Evolutionary conservation across 2,329 filamentous ascomycete genomes (phyloP), one percentile per base, ranked within the genome.

Genomic region (Capronia coronata): DNA sequence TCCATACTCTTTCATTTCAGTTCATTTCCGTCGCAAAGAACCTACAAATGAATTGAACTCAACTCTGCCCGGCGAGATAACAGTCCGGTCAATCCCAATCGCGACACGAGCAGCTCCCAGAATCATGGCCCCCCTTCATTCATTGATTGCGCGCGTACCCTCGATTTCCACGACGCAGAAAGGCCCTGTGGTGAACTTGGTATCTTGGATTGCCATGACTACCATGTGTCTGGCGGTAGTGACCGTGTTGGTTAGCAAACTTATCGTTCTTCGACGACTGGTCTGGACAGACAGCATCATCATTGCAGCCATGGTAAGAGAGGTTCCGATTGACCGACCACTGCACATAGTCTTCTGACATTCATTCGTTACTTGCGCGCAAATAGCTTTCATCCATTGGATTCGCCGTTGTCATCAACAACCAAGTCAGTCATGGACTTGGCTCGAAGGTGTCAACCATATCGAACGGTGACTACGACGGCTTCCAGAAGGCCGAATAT

Each of bases 331-430:
- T n/a, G 21, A 23, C 14, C 13, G 21, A 5, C 1, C 9, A 10
- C 2, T 5, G 16, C 13, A 14, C 38, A 25, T 41, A 6, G 34
- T 2, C 6, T 37, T 19, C 14, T 37, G 11, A 34, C 30, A 34
- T 34, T 13, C n/a, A 5, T 13, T n/a, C n/a, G 5, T 13, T 9
- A 10, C 10, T 14, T 4, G 23, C 14, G 41, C 35, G 32, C 37
- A 55, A n/a, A n/a, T n/a, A n/a, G 52, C 18, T 42, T 5, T 35
- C 43, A 18, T 46, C 48, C 32, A 43, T 48, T 16, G 44, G 43
- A 29, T 52, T 61, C 40, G 51, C 49, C 13, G 48, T 61, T 50
- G 55, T 49, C 23, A 51, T 62, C 35, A 59, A 54, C 32, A 49
- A 52, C 19, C 55, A 59, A 18, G 55, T 54, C 41, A 47, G 42